Evolutionary conservation across 768 basidiomycete species (phyloP).

Genomic region (Leccinum fibrillosum): DNA sequence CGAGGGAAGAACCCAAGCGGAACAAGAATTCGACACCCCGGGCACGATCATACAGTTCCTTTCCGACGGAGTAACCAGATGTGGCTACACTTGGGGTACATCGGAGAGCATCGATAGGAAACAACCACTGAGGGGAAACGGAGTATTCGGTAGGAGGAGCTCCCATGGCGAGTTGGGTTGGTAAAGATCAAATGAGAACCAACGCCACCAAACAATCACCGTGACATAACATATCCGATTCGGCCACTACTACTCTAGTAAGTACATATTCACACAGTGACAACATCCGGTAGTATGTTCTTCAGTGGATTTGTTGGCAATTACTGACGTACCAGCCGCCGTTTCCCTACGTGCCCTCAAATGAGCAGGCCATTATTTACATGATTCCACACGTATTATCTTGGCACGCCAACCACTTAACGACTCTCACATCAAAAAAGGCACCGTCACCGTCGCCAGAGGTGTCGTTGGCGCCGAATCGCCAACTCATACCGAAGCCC

Average conservation of each 20-base stretch:
- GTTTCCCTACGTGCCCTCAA: constrained; percentile 4
- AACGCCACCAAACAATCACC: constrained; percentile 24
- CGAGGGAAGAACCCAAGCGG: constrained; percentile 73
- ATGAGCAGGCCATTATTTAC: neutral
- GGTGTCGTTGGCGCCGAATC: constrained; percentile 5
- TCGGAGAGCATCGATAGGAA: constrained; percentile 55
- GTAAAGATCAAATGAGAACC: constrained; percentile 8
- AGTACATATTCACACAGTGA: neutral
- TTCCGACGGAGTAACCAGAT: constrained; percentile 48
- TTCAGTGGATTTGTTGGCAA: constrained; percentile 9
- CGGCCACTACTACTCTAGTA: neutral
- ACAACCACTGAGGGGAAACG: constrained; percentile 64
- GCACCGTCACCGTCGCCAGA: constrained; percentile 3
- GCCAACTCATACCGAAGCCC: constrained; percentile 20
- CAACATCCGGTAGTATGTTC: neutral
- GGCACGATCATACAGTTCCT: constrained; percentile 75
- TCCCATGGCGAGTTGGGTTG: constrained; percentile 16
- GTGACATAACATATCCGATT: constrained; percentile 15
- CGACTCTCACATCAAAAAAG: neutral
- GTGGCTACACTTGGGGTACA: constrained; percentile 54
- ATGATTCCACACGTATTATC: neutral
- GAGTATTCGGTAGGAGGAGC: constrained; percentile 21
- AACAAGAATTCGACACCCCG: constrained; percentile 85
- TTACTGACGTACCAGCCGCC: constrained; percentile 10
- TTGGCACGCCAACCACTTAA: neutral